Base-by-base conservation (phyloP, 31 red algal species). In the Asparagopsis taxiformis region DNA sequence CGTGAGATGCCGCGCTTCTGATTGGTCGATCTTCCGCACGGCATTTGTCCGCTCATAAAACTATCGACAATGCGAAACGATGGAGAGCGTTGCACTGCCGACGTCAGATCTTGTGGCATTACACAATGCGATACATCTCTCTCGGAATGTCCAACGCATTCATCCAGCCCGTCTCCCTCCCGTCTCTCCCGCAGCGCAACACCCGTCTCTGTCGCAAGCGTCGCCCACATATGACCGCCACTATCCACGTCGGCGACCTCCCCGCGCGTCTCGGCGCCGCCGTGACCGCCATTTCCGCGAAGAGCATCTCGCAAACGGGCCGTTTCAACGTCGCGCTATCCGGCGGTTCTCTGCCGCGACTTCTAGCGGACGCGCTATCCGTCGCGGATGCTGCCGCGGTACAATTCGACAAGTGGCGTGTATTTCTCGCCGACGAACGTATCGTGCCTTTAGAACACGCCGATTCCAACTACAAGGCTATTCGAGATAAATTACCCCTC, bases 391-490 rank as follows among this genome's bases (percentile, higher is more conserved):
- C 51, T 7, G 55, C 59, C 19, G 31, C n/a, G n/a, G n/a, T n/a
- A n/a, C n/a, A n/a, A n/a, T n/a, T 51, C 19, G 37, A 25, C 16
- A 55, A 55, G 48, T 80, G 68, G 74, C 19, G 32, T 26, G 65
- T 72, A 15, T 93, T 76, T 52, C 76, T 95, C 11, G 94, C 87
- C 1, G 94, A 97, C 56, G 94, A 97, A 66, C 62, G 94, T 26
- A 62, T 77, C 17, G 94, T 97, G 37, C 88, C 94, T 0, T 37
- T 82, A 19, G 70, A 88, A 4, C 60, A 97, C 52, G 55, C 39
- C 1, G 84, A 97, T 52, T 84, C 75, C 26, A 97, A 97, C 70
- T 93, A 77, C 51, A 62, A 41, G 46, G 44, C 41, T n/a, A 65
- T 85, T 3, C 37, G 46, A 19, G 41, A 53, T n/a, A 63, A 70